A percentile compares a stretch with the other conserved stretches of the same genome.
phyloP scores from a whole-genome alignment of 164 flowering plant species.

The Magnolia kwangsiensis region DNA sequence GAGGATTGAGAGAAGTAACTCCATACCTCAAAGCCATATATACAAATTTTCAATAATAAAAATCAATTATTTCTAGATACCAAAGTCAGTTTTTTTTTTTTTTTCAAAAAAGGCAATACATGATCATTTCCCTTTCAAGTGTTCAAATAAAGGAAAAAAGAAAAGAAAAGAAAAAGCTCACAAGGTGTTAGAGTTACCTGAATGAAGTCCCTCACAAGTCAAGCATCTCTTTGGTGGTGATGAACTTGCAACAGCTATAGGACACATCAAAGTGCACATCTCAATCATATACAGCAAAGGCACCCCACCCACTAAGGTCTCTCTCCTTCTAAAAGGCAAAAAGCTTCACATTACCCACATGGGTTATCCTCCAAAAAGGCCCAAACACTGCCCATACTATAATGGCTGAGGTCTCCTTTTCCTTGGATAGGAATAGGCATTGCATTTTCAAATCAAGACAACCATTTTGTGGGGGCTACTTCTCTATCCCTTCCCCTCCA shows the following conservation, averaged over 20 bases:
- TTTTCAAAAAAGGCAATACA: neutral
- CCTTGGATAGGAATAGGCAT: neutral
- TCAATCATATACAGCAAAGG: conserved; percentile 3
- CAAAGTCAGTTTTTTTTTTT: neutral
- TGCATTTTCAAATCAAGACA: neutral
- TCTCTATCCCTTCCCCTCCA: conserved; percentile 7
- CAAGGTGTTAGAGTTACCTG: neutral
- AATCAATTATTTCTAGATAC: too few species aligned
- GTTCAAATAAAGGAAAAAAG: neutral
- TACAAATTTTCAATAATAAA: neutral
- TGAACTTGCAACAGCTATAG: conserved; percentile 1
- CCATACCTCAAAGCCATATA: neutral
- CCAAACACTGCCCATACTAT: neutral
- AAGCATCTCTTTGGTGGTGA: neutral
- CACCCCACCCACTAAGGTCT: conserved; percentile 1
- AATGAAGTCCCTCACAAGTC: conserved; percentile 8
- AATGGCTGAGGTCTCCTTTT: neutral
- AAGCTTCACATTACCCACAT: conserved; percentile 6
- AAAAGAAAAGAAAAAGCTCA: neutral
- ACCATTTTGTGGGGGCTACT: conserved; percentile 7
- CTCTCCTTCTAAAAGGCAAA: neutral
- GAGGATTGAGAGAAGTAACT: too few species aligned
- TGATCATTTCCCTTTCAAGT: neutral
- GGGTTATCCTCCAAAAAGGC: conserved; percentile 1
- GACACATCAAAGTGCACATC: conserved; percentile 1